phyloP scores from a whole-genome alignment of 768 basidiomycete species.

The Suillus subluteus region DNA sequence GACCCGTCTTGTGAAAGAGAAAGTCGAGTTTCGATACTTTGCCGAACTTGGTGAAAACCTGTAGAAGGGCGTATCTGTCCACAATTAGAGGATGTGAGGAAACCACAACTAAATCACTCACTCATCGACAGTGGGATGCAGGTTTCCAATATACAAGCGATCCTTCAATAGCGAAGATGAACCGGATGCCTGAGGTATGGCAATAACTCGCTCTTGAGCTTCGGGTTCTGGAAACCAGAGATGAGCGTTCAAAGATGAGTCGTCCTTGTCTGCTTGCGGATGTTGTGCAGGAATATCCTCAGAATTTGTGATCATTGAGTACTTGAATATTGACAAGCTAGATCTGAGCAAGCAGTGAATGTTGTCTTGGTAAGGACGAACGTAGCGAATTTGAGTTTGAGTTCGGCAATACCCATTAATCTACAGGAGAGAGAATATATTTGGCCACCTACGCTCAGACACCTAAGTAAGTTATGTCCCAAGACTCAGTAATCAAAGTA shows the following conservation, averaged over 20 bases:
- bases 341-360: neutral
- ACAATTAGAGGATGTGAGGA: slow-evolving; percentile 17
- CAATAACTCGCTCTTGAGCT: slow-evolving; percentile 7
- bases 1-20: slow-evolving; percentile 92
- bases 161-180: slow-evolving; percentile 55
- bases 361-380: neutral
- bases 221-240: slow-evolving; percentile 38
- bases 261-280: slow-evolving; percentile 6
- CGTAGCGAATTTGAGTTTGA: neutral
- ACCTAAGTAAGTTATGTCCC: too few relatives aligned
- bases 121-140: slow-evolving; percentile 89
- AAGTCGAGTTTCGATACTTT: slow-evolving; percentile 93
- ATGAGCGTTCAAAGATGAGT: slow-evolving; percentile 18
- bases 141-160: slow-evolving; percentile 88
- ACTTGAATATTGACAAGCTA: neutral
- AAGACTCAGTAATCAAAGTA: too few relatives aligned
- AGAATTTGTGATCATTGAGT: slow-evolving; percentile 4
- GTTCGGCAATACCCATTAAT: neutral
- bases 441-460: too few relatives aligned
- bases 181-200: slow-evolving; percentile 17
- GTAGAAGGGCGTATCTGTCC: slow-evolving; percentile 81
- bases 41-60: slow-evolving; percentile 90
- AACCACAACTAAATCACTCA: slow-evolving; percentile 38
- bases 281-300: neutral
- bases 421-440: too few relatives aligned